These are phyloP conservation scores for Talaromyces rugulosus DNA, from an alignment of 2,329 filamentous ascomycete genomes.

Conservation along the genomic window DNA sequence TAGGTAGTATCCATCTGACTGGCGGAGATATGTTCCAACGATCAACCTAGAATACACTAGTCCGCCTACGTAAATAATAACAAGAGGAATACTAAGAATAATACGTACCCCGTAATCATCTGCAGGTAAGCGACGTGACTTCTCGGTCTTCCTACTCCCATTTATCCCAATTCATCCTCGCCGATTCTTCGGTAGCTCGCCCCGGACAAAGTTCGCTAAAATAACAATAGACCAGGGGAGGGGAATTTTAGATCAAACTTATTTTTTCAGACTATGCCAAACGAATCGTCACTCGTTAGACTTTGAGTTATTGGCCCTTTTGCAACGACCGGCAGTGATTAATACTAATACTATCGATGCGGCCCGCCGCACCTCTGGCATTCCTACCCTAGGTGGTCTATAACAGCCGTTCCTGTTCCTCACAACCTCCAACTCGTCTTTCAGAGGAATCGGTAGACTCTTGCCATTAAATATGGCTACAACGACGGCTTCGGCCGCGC, in stretches of 20 bases:
- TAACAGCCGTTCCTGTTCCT: neutral
- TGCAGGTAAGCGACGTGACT: neutral
- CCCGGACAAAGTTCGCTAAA: neutral
- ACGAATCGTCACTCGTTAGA: neutral
- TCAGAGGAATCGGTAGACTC: neutral
- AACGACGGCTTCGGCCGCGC: neutral
- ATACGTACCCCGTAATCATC: neutral
- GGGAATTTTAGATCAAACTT: neutral
- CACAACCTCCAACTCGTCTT: neutral
- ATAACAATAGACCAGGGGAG: neutral
- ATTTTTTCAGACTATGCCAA: neutral
- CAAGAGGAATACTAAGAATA: neutral
- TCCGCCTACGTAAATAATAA: neutral
- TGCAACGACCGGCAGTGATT: neutral
- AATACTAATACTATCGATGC: neutral
- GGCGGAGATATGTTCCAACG: neutral
- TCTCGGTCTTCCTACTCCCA: neutral
- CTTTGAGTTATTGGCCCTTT: neutral
- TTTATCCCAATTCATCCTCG: neutral
- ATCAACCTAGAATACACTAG: neutral
- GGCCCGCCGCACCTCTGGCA: neutral
- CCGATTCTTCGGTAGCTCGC: neutral
- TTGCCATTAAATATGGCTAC: slow-evolving; percentile 6
- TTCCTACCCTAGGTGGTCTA: neutral
- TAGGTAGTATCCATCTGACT: neutral